Evolutionary conservation across 2,329 filamentous ascomycete species (phyloP).

Genomic region (Phialemonium atrogriseum): DNA sequence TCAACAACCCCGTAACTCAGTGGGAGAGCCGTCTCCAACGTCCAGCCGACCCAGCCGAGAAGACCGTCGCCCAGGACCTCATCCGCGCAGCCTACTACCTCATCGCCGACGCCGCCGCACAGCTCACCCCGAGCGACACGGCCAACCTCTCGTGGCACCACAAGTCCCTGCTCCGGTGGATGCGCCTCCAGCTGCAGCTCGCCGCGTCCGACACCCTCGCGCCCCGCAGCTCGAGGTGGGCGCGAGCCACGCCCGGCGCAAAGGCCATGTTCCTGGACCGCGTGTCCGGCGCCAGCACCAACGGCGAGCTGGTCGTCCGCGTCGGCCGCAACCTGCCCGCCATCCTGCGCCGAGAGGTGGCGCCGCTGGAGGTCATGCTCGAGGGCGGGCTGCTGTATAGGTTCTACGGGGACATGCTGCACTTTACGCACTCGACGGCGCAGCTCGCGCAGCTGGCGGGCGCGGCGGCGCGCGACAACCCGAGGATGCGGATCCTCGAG

Average conservation of each 20-base stretch:
- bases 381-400: background rate
- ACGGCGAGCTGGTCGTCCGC: background rate
- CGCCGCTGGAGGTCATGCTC: conserved; percentile 1
- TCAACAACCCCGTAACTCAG: too few species aligned
- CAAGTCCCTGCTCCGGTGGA: background rate
- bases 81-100: conserved; percentile 8
- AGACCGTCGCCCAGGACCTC: too few species aligned
- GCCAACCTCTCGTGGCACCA: background rate
- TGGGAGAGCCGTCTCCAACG: too few species aligned
- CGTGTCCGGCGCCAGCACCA: background rate
- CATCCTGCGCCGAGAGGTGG: conserved; percentile 1
- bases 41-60: too few species aligned
- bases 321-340: background rate
- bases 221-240: too few species aligned
- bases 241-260: too few species aligned
- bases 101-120: conserved; percentile 10
- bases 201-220: too few species aligned
- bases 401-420: background rate
- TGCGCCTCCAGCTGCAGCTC: background rate
- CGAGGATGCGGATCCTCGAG: background rate
- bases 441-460: background rate
- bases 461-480: background rate
- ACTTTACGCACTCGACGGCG: background rate
- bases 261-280: background rate
- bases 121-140: conserved; percentile 6